Evolutionary conservation across 148 eudicot species (phyloP), one percentile per base, ranked within the genome.

Genomic region (Heliosperma pusillum): DNA sequence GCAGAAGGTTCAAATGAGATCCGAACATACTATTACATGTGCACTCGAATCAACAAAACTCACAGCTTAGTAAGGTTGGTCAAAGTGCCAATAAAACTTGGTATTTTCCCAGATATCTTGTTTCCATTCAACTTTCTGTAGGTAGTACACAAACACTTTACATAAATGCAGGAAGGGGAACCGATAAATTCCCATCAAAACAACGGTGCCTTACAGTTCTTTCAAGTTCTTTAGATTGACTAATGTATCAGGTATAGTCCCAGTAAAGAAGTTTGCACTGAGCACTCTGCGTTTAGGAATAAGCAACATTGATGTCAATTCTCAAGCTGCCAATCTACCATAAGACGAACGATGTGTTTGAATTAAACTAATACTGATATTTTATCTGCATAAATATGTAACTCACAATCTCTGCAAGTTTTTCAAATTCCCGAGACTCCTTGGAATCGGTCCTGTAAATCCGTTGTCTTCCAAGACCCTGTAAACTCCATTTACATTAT

Each of bases 371-470:
- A 0, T 47, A 47, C 16, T 47, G 59, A 52, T 52, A 2, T 26
- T 10, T 44, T 40, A 56, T 36, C 30, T 15, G 57, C 50, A 75
- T 40, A 21, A 33, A 33, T 77, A 25, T 52, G 19, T 11, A 61
- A 57, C 93, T 87, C 78, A 94, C 97, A 91, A 58, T 83, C 86
- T 87, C 25, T 30, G 77, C 86, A 94, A 83, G 47, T 66, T 67
- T 73, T 75, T 83, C 89, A 94, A 79, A 77, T 80, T 85, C 74
- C 97, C 98, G 13, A 95, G 85, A 68, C 85, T 89, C 59, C 20
- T 57, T 36, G 90, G 96, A 70, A 95, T 82, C 36, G 80, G 81
- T 79, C 98, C 98, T 77, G 30, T 85, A 57, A 92, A 81, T 56
- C 24, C 81, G 80, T 88, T 92, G 73, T 87, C 83, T 78, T 90